Percentiles rank a stretch among this genome's conserved stretches.
These are phyloP conservation scores for Phytophthora palmivora DNA, from an alignment of 352 stramenopile genomes.

Conservation along the genomic window DNA sequence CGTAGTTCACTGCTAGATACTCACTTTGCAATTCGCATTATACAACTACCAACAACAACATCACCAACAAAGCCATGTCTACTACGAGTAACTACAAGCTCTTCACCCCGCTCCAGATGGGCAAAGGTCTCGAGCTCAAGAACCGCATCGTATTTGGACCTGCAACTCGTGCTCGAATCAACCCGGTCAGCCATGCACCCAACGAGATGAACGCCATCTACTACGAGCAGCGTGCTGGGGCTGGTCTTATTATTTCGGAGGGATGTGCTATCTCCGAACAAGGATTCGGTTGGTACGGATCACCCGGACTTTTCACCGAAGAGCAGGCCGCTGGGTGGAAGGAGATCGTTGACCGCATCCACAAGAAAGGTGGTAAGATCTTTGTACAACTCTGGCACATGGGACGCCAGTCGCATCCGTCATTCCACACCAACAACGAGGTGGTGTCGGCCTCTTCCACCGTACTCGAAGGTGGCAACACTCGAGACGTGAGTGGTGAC, in stretches of 20 bases:
- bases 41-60: conserved; percentile 6
- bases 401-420: no score
- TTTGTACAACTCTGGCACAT: conserved; percentile 88
- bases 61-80: conserved; percentile 23
- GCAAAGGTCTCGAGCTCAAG: conserved; percentile 40
- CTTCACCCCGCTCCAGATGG: conserved; percentile 40
- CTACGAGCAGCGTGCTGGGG: no score
- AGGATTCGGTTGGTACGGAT: conserved; percentile 39
- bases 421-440: conserved; percentile 56
- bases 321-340: conserved; percentile 55
- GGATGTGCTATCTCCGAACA: no score
- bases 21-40: conserved; percentile 25
- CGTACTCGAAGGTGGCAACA: conserved; percentile 27
- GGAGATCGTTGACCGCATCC: conserved; percentile 60
- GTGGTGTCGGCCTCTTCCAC: conserved; percentile 52
- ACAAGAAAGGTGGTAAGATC: conserved; percentile 77
- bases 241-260: conserved; percentile 59
- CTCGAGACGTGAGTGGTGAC: conserved; percentile 32
- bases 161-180: conserved; percentile 43
- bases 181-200: conserved; percentile 25
- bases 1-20: neutral
- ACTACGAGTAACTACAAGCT: conserved; percentile 38
- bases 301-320: conserved; percentile 51
- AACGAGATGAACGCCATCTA: conserved; percentile 28
- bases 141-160: conserved; percentile 57